phyloP scores from a whole-genome alignment of 768 basidiomycete genomes.

The Astraeus odoratus region DNA sequence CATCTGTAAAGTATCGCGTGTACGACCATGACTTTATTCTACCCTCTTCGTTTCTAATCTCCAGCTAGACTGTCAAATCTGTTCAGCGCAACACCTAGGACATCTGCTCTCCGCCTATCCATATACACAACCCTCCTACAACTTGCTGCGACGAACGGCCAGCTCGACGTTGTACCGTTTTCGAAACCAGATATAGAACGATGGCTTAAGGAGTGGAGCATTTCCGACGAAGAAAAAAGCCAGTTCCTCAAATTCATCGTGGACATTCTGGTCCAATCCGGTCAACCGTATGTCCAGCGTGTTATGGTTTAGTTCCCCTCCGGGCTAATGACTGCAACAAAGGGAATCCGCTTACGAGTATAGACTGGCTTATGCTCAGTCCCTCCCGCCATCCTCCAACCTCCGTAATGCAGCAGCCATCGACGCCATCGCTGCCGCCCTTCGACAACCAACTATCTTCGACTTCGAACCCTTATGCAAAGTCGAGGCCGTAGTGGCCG shows the following conservation, averaged over 20 bases:
- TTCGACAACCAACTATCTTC: constrained; percentile 61
- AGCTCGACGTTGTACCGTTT: constrained; percentile 56
- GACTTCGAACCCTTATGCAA: constrained; percentile 80
- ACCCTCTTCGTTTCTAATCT: constrained; percentile 4
- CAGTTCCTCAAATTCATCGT: constrained; percentile 60
- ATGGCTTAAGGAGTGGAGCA: constrained; percentile 74
- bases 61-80: constrained; percentile 63
- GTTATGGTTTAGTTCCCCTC: neutral
- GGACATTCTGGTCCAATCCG: constrained; percentile 49
- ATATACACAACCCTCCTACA: constrained; percentile 60
- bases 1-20: constrained; percentile 73
- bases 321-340: neutral
- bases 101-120: constrained; percentile 53
- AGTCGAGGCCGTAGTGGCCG: constrained; percentile 59
- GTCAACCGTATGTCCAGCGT: constrained; percentile 46
- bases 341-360: constrained; percentile 64
- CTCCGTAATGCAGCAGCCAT: constrained; percentile 47
- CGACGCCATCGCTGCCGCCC: constrained; percentile 54
- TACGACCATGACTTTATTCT: constrained; percentile 18
- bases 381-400: constrained; percentile 49
- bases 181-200: constrained; percentile 57
- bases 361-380: constrained; percentile 52
- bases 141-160: constrained; percentile 51
- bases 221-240: constrained; percentile 55
- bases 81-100: constrained; percentile 69